Evolutionary conservation across 192 early-diverging fungal genomes (phyloP).

Genomic region (Oehlia diaphana): DNA sequence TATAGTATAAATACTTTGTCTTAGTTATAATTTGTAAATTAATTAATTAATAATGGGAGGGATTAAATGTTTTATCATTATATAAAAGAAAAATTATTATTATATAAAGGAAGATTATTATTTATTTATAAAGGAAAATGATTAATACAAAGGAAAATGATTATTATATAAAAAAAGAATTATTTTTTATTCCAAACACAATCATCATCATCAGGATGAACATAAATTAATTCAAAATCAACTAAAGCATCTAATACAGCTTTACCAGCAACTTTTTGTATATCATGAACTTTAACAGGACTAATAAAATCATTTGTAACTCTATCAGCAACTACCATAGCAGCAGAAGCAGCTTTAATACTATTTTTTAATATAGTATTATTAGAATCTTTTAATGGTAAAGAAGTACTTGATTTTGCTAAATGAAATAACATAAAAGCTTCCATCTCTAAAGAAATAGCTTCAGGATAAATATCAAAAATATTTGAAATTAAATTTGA

Average conservation of each 20-base stretch:
- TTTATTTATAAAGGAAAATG: no score
- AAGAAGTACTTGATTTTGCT: constrained; percentile 50
- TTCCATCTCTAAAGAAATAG: constrained; percentile 84
- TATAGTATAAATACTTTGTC: no score
- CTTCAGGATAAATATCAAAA: constrained; percentile 46
- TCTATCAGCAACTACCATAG: constrained; percentile 84
- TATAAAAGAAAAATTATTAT: no score
- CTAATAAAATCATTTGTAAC: constrained; percentile 65
- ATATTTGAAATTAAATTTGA: constrained; percentile 55
- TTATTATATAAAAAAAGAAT: no score
- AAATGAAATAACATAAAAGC: constrained; percentile 81
- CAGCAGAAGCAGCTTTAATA: constrained; percentile 73
- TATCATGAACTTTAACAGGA: constrained; percentile 45
- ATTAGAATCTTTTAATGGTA: constrained; percentile 18
- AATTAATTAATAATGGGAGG: no score
- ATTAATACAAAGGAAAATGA: no score
- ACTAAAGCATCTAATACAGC: constrained; percentile 66
- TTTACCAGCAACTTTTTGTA: constrained; percentile 57
- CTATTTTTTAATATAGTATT: constrained; percentile 21
- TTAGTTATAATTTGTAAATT: no score
- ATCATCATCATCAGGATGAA: neutral
- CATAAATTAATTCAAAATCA: constrained; percentile 31
- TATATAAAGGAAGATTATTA: no score
- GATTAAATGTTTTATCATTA: no score
- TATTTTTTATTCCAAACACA: neutral